Base-by-base conservation (phyloP, 345 rosid species). In the Kandelia obovata region DNA sequence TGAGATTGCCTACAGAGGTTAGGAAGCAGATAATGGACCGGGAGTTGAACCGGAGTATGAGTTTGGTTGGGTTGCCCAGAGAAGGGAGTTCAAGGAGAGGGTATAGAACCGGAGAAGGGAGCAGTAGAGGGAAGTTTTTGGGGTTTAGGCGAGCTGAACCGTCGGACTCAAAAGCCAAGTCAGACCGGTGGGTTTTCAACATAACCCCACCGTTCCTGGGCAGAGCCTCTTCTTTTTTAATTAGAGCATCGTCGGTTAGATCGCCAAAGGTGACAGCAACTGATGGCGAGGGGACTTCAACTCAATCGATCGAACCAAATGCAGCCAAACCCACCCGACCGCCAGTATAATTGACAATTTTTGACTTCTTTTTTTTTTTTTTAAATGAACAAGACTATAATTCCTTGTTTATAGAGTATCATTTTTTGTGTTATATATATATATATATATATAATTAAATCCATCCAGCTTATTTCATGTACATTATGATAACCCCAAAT, bases 41-140 rank as follows among this genome's bases (percentile, higher is more conserved):
- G 79, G 76, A 83, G 69, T 60, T 92, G 82, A 83, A 82, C 73
- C 88, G 99, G 76, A 67, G 93, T 0, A 74, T 60, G 60, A 95
- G 98, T 64, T 57, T 90, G 73, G 77, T 86, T 31, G 85, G 76
- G 73, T 7, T 86, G 37, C 81, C 89, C 0, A 73, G 88, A 8
- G 87, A 78, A 37, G 77, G 86, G 35, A 89, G 96, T 61, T 75
- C 87, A 4, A 77, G 83, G 64, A 75, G 76, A 32, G 92, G 85
- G 8, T 80, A 78, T 1, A 75, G 84, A 39, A 25, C 72, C 34
- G 75, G 79, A 0, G 77, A 58, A 30, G 77, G 74, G 16, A 83
- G 89, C 34, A 79, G 66, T 43, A 59, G 86, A 47, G 77, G 79
- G 64, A 85, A 78, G 68, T 16, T 17, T 6, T 26, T 35, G 5